phyloP scores from a whole-genome alignment of 495 filamentous ascomycete genomes.

The Daldinia concentrica region DNA sequence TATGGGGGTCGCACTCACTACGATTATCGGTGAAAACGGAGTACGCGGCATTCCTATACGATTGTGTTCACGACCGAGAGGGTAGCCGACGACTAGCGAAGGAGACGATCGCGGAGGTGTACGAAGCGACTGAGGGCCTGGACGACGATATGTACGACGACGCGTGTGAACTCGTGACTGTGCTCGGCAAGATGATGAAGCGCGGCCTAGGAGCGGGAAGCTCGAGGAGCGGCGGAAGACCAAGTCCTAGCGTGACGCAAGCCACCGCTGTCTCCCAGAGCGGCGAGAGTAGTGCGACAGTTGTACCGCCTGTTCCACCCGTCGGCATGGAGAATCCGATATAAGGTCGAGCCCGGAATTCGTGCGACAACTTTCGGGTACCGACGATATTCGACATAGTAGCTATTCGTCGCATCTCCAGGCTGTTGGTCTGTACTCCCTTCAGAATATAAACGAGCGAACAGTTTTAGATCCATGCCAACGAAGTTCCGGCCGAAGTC shows the following conservation, averaged over 20 bases:
- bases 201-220: constrained; percentile 57
- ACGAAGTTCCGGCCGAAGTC: not conserved
- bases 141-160: constrained; percentile 89
- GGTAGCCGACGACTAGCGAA: constrained; percentile 79
- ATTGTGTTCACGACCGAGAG: constrained; percentile 85
- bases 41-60: constrained; percentile 93
- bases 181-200: constrained; percentile 81
- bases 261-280: constrained; percentile 19
- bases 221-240: constrained; percentile 42
- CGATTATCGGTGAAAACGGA: constrained; percentile 92
- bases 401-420: not conserved
- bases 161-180: constrained; percentile 76
- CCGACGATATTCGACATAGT: not conserved
- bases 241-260: constrained; percentile 24
- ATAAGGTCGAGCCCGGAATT: constrained; percentile 16
- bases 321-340: constrained; percentile 47
- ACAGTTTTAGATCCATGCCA: too few relatives aligned
- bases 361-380: not conserved
- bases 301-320: constrained; percentile 31
- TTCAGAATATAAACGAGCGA: too few relatives aligned
- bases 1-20: constrained; percentile 89
- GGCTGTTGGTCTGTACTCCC: not conserved
- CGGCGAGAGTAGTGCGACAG: constrained; percentile 21
- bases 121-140: constrained; percentile 89
- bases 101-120: constrained; percentile 87